Evolutionary conservation across 2,329 filamentous ascomycete species (phyloP), one percentile per base, ranked within the genome.

Genomic region (Pseudocercospora cruenta): DNA sequence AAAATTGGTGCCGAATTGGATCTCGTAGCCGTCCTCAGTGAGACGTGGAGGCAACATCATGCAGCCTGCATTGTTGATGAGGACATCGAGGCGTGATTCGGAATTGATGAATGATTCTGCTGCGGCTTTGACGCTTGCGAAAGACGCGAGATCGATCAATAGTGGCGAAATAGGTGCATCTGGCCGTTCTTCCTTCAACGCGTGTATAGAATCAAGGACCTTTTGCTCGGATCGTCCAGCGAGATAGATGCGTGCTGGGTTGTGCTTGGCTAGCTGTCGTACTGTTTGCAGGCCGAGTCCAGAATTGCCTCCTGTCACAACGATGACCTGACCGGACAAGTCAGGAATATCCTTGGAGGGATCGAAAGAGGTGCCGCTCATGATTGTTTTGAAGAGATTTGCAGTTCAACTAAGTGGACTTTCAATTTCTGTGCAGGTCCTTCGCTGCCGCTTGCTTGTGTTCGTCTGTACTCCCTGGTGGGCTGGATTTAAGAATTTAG

Each of bases 231-330:
- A 70, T 39, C 74, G 66, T 6, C 68, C 84, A 16, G 80, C 83
- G 62, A 88, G 80, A 75, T 84, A 87, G 67, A 88, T 82, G 62
- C 84, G 81, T 0, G 78, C 75, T 1, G 86, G 84, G 7, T 77
- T 74, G 71, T 87, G 85, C 64, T 78, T 78, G 21, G 81, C 81
- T 36, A 86, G 78, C 62, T 82, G 79, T 45, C 79, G 72, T 58
- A 84, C 73, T 10, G 82, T 81, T 69, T 83, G 67, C 59, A 54
- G 47, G 24, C 73, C 74, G 2, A 76, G 68, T n/a, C 74, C 74
- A 8, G 69, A 64, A 12, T 67, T 85, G 63, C 69, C 79, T 58
- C 81, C 81, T n/a, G 81, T 82, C 0, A 82, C 77, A 2, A 82
- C 66, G 22, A 80, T 79, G 33, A 81, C 77, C 69, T 82, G 79